These are phyloP conservation scores for Ceratobasidium sp. DNA, from an alignment of 1,284 basidiomycete genomes.

Conservation along the genomic window DNA sequence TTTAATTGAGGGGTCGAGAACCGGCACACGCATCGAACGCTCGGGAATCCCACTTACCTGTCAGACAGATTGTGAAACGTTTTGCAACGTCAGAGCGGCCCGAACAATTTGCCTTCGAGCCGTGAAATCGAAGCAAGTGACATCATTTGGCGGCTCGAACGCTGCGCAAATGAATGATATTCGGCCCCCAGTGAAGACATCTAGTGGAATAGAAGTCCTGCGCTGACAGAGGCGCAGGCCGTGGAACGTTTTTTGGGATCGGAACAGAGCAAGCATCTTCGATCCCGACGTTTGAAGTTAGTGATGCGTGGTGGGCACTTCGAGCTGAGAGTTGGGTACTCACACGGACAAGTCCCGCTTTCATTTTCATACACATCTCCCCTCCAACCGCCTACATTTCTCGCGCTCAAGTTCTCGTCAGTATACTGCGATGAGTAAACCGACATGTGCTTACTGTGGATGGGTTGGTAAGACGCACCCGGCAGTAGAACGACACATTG, in stretches of 20 bases:
- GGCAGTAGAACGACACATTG: neutral
- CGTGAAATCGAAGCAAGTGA: neutral
- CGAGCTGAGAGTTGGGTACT: neutral
- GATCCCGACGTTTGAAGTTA: neutral
- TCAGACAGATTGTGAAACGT: neutral
- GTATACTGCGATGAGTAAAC: neutral
- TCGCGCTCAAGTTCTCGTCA: no score
- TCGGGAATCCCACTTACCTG: neutral
- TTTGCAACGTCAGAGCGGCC: neutral
- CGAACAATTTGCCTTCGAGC: neutral
- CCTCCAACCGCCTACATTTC: no score
- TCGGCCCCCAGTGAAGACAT: neutral
- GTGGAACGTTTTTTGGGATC: neutral
- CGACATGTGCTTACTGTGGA: conserved; percentile 3
- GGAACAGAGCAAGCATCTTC: neutral
- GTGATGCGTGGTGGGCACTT: neutral
- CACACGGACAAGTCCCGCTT: neutral
- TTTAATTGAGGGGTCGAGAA: no score
- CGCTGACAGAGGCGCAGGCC: neutral
- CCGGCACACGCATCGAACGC: no score
- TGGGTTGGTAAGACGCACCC: neutral
- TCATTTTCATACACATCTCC: neutral
- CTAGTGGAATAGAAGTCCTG: neutral
- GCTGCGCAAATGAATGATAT: neutral
- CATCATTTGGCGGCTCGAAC: neutral